phyloP scores from a whole-genome alignment of 441 rosid species.

The Sinapis alba region DNA sequence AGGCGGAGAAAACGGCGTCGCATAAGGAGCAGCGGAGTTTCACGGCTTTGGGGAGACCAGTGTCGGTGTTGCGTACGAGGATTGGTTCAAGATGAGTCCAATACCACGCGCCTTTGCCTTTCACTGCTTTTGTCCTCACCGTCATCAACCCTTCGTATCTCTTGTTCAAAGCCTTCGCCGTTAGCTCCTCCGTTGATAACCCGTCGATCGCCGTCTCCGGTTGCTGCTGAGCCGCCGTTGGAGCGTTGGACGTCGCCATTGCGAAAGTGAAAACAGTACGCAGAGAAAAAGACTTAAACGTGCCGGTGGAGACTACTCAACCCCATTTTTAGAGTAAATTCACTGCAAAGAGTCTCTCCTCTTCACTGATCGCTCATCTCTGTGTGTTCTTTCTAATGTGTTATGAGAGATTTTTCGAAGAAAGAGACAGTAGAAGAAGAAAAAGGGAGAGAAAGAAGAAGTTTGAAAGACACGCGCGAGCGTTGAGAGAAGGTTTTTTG shows the following conservation, averaged over 20 bases:
- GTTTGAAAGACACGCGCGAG: constrained; percentile 37
- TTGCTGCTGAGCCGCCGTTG: constrained; percentile 15
- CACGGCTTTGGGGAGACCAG: background rate
- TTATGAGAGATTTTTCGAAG: too few species aligned
- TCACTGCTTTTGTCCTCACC: too few species aligned
- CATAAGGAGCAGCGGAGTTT: too few species aligned
- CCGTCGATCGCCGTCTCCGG: constrained; percentile 38
- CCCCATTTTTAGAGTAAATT: background rate
- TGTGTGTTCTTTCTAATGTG: too few species aligned
- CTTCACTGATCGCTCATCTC: background rate
- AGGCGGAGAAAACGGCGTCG: constrained; percentile 89
- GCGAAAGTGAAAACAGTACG: background rate
- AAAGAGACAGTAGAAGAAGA: background rate
- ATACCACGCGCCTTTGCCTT: too few species aligned
- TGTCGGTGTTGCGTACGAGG: constrained; percentile 27
- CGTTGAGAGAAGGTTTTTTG: constrained; percentile 17
- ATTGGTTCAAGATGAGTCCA: too few species aligned
- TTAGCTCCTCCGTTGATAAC: constrained; percentile 64
- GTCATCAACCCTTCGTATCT: constrained; percentile 79
- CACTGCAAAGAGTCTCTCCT: background rate
- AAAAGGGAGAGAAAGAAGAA: background rate
- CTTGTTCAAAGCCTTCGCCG: constrained; percentile 73
- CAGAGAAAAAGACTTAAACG: background rate
- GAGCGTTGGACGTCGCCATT: constrained; percentile 28
- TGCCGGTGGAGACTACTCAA: background rate